Base-by-base conservation (phyloP, 2,329 filamentous ascomycete species). In the Trichoderma afroharzianum region DNA sequence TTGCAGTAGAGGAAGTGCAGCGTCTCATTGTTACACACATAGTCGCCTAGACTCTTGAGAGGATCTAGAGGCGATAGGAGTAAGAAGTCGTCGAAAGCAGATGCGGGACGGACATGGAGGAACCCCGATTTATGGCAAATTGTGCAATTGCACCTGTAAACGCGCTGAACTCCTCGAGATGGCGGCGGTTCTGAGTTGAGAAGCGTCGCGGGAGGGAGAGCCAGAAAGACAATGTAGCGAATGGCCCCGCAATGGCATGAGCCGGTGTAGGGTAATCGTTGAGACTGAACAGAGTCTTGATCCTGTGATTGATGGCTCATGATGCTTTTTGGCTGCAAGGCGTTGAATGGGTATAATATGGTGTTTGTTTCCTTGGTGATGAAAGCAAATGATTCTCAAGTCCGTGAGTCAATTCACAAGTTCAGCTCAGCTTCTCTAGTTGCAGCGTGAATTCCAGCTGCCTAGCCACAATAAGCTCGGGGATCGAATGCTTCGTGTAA, bases 101-200 rank as follows among this genome's bases (percentile, higher is more conserved):
- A 73, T 76, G 11, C 82, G 78, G 12, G 71, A 3, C 85, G 82
- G 58, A 83, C 76, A 75, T 87, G 85, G 73, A 86, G 83, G 71
- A 83, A 80, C 15, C 81, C 82, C 72, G 82, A 79, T 74, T 87
- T 87, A 63, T 85, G 83, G 76, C 85, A 87, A 12, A 82, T 81
- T 12, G 78, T 82, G 76, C 85, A 87, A 73, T 87, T 87, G 79
- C 85, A 87, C 73, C 81, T 74, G 70, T 79, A 78, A 59, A 79
- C 28, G n/a, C 67, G 50, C 63, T 80, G 78, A 47, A 71, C 62
- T 18, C 72, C 70, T 55, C 64, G 59, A 33, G 74, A 67, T 32
- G 68, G 70, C 24, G 72, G 63, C 73, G 72, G 77, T 69, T 39
- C 70, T 71, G 50, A 68, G 12, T 71, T 57, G 18, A 63, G 43